Evolutionary conservation across 306 rosid species (phyloP).

Genomic region (Bauhinia variegata): DNA sequence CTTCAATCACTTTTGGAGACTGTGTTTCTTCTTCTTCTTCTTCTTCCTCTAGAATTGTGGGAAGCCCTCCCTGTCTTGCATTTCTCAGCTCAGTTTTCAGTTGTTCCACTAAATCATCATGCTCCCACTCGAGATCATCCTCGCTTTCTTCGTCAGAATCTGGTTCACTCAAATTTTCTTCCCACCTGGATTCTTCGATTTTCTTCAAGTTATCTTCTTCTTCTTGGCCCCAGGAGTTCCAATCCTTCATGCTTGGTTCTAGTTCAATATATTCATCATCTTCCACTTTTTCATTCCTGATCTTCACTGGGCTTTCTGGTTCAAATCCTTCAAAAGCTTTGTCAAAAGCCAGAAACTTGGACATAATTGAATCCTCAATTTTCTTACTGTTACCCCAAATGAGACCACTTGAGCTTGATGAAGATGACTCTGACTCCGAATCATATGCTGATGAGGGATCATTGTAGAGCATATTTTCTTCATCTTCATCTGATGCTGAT

Average conservation of each 20-base stretch:
- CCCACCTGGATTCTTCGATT: constrained; percentile 37
- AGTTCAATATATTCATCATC: constrained; percentile 52
- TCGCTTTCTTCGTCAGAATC: constrained; percentile 44
- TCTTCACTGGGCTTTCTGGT: constrained; percentile 31
- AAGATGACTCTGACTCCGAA: constrained; percentile 49
- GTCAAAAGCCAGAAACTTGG: constrained; percentile 42
- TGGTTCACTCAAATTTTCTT: constrained; percentile 27
- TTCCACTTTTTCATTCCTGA: constrained; percentile 24
- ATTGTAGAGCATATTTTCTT: constrained; percentile 41
- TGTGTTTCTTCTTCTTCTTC: constrained; percentile 51
- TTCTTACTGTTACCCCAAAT: constrained; percentile 37
- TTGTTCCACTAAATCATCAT: constrained; percentile 74
- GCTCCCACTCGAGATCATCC: constrained; percentile 59
- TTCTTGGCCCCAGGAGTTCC: constrained; percentile 12
- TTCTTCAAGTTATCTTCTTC: constrained; percentile 30
- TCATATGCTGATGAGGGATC: constrained; percentile 30
- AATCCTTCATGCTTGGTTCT: constrained; percentile 38
- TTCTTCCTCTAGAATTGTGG: constrained; percentile 82
- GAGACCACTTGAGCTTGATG: constrained; percentile 40
- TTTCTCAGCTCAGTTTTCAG: constrained; percentile 67
- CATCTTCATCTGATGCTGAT: constrained; percentile 29
- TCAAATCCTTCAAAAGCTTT: constrained; percentile 36
- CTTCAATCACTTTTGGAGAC: constrained; percentile 41
- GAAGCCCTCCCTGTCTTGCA: constrained; percentile 74
- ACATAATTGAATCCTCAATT: constrained; percentile 39